Conservation (phyloP, 345 rosid species). For the Acer campestre region DNA sequence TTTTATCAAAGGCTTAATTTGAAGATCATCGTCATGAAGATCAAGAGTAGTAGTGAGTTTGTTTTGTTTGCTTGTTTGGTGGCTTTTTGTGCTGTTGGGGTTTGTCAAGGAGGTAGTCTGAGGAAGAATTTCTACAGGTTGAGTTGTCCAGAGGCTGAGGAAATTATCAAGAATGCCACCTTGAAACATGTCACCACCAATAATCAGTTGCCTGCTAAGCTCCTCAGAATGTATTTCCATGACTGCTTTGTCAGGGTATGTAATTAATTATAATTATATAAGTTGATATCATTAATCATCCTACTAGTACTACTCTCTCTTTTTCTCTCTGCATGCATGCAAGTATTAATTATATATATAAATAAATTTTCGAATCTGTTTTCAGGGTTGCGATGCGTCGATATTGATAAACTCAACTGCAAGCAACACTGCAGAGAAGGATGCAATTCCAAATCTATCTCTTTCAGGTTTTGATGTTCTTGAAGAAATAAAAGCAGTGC, state of each 20-base stretch:
- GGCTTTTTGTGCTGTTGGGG: slow-evolving; percentile 13
- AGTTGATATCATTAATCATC: no score
- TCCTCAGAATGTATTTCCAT: slow-evolving; percentile 66
- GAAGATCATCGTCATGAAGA: slow-evolving; percentile 21
- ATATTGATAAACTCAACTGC: slow-evolving; percentile 46
- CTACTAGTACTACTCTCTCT: no score
- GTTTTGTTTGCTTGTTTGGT: slow-evolving; percentile 22
- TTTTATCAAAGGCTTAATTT: background rate
- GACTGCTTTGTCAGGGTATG: slow-evolving; percentile 68
- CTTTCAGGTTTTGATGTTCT: slow-evolving; percentile 54
- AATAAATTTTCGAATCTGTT: no score
- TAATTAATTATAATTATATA: no score
- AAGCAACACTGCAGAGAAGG: slow-evolving; percentile 47
- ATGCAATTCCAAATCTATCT: slow-evolving; percentile 52
- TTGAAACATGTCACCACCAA: slow-evolving; percentile 34
- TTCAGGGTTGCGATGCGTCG: slow-evolving; percentile 76
- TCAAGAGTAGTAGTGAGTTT: background rate
- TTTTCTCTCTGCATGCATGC: background rate
- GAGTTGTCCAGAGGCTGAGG: slow-evolving; percentile 43
- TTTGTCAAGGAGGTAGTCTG: slow-evolving; percentile 33
- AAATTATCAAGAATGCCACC: slow-evolving; percentile 36
- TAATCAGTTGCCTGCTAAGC: slow-evolving; percentile 45
- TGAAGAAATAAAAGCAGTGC: slow-evolving; percentile 52
- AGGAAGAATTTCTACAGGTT: slow-evolving; percentile 39
- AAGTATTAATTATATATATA: background rate